Evolutionary conservation across 192 early-diverging fungal genomes (phyloP), one percentile per base, ranked within the genome.

Genomic region (Mortierella antarctica): DNA sequence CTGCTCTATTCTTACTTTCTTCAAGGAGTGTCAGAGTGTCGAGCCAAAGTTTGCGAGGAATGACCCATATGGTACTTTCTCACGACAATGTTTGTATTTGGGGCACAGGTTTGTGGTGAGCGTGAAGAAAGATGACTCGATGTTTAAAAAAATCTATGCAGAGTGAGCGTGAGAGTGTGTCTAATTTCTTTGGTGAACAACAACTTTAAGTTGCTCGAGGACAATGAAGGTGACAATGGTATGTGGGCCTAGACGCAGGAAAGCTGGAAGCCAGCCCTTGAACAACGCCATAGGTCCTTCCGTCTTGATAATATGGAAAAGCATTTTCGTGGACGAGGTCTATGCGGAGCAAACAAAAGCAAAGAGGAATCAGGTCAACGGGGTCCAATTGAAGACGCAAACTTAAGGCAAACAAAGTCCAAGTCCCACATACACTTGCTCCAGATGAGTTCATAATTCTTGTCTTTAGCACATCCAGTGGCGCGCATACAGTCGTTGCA

Each of bases 181-280:
- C 65, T 73, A 65, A 51, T 65, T 71, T 40, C 62, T 48, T 55
- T 80, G 62, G 53, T 80, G 69, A 18, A 80, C 77, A 51, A 80
- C 42, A 46, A 72, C 58, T 57, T 88, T 89, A 71, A 93, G 88
- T 75, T 93, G 89, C 69, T 96, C 95, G 12, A 96, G 79, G 41
- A 95, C 89, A 40, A 94, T 87, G 78, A 96, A 95, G 0, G 95
- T 95, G 31, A 94, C 86, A 42, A 95, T 92, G 46, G 94, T 95
- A 65, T 96, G 95, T 18, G 95, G 95, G 0, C 90, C 93, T 18
- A 95, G 85, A 48, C 95, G 88, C 52, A 93, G 83, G 83, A 92
- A 96, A 11, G 92, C 86, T 51, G 95, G 94, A 17, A 91, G 84
- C 93, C 94, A 95, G 42, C 95, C 95, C 83, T 93, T 94, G 75